Conservation (phyloP, 768 basidiomycete genomes). For the Lepiota brunneoincarnata region DNA sequence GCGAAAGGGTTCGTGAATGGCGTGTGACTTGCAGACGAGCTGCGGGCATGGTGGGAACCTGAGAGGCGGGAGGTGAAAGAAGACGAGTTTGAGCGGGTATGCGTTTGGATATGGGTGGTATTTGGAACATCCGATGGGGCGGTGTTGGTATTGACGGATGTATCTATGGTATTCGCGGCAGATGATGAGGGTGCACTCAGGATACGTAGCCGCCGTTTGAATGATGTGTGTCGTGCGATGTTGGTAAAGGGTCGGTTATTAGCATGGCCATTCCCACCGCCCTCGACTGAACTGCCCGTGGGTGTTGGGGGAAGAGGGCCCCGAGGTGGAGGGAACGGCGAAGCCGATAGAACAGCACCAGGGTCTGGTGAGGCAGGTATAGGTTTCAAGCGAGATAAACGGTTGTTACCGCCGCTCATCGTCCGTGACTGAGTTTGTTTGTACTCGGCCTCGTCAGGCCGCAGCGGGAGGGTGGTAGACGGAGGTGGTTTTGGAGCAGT, state of each 20-base stretch:
- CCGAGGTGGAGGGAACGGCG: constrained; percentile 42
- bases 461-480: constrained; percentile 55
- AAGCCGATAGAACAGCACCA: constrained; percentile 14
- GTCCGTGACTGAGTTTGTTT: constrained; percentile 24
- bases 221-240: constrained; percentile 36
- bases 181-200: constrained; percentile 52
- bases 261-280: constrained; percentile 16
- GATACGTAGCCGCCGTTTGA: constrained; percentile 66
- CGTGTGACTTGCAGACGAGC: not conserved
- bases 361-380: constrained; percentile 46
- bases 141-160: constrained; percentile 23
- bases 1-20: not conserved
- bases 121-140: constrained; percentile 16
- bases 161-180: constrained; percentile 20
- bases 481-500: constrained; percentile 61
- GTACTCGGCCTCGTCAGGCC: constrained; percentile 55
- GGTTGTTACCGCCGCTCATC: constrained; percentile 29
- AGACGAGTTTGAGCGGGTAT: constrained; percentile 18
- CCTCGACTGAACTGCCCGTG: constrained; percentile 15
- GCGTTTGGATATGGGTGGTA: constrained; percentile 24
- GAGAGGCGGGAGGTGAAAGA: constrained; percentile 11
- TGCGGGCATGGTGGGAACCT: constrained; percentile 7
- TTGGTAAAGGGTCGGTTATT: constrained; percentile 8
- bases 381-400: constrained; percentile 26
- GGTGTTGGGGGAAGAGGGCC: constrained; percentile 44